Conservation (phyloP, 2,329 filamentous ascomycete species). For the Mycosphaerella arachidis region DNA sequence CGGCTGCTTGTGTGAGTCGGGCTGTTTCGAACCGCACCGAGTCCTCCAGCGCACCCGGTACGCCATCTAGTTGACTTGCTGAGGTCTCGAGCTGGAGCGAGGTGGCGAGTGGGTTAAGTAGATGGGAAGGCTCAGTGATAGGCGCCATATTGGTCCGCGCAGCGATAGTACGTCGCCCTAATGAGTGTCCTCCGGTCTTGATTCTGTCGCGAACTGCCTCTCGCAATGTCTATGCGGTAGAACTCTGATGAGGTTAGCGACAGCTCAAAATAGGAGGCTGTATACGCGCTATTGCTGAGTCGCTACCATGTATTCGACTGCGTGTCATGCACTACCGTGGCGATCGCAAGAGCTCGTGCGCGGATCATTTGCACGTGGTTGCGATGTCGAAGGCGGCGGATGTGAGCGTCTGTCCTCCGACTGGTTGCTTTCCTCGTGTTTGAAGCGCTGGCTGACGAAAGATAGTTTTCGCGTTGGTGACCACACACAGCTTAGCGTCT, state of each 20-base stretch:
- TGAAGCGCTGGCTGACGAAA: neutral
- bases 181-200: neutral
- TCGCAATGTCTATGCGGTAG: neutral
- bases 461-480: neutral
- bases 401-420: neutral
- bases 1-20: conserved; percentile 71
- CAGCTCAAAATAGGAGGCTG: neutral
- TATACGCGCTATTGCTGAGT: neutral
- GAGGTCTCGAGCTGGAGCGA: conserved; percentile 61
- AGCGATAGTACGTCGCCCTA: neutral
- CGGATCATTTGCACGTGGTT: neutral
- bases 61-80: conserved; percentile 51
- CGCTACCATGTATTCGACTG: neutral
- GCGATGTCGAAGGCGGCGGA: neutral
- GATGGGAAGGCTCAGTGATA: conserved; percentile 37
- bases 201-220: neutral
- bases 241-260: neutral
- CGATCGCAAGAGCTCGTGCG: neutral
- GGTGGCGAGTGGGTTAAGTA: conserved; percentile 69
- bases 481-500: neutral
- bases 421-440: neutral
- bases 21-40: conserved; percentile 67
- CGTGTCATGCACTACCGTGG: neutral
- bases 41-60: conserved; percentile 67
- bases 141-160: conserved; percentile 19